Conservation (phyloP, 176 grass and related monocot species). For the Paspalum vaginatum region DNA sequence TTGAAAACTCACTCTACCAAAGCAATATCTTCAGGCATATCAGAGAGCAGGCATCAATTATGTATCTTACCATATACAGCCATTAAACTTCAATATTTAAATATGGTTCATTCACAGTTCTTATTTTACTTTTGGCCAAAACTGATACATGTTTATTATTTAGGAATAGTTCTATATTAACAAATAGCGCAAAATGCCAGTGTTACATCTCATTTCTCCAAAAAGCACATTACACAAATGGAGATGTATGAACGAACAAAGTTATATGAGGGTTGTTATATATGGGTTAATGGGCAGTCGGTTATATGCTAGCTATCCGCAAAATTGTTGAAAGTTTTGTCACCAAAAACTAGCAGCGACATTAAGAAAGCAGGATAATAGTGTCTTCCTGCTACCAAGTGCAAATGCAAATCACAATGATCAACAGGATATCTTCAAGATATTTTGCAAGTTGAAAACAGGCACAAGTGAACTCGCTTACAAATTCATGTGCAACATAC, state of each 20-base stretch:
- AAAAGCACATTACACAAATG: not conserved
- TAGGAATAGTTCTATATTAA: not conserved
- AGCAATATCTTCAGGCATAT: not conserved
- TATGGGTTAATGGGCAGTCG: not conserved
- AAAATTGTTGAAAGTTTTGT: not conserved
- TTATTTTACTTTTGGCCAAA: not conserved
- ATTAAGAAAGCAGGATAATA: constrained; percentile 2
- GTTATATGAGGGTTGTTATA: not conserved
- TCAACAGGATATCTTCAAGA: not conserved
- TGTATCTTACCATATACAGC: not conserved
- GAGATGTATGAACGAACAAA: not conserved
- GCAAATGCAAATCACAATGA: constrained; percentile 5
- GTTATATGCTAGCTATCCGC: not conserved
- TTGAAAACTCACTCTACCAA: constrained; percentile 1
- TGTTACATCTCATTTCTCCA: not conserved
- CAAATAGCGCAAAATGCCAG: not conserved
- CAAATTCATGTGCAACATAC: not conserved
- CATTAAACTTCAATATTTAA: not conserved
- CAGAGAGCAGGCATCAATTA: not conserved
- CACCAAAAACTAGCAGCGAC: not conserved
- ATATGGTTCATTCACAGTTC: not conserved
- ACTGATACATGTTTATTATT: not conserved
- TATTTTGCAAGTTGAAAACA: not conserved
- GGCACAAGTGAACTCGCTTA: not conserved
- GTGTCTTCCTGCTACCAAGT: not conserved